Conservation (phyloP, 805 yeast genomes). For the Saccharomycopsis fermentans region DNA sequence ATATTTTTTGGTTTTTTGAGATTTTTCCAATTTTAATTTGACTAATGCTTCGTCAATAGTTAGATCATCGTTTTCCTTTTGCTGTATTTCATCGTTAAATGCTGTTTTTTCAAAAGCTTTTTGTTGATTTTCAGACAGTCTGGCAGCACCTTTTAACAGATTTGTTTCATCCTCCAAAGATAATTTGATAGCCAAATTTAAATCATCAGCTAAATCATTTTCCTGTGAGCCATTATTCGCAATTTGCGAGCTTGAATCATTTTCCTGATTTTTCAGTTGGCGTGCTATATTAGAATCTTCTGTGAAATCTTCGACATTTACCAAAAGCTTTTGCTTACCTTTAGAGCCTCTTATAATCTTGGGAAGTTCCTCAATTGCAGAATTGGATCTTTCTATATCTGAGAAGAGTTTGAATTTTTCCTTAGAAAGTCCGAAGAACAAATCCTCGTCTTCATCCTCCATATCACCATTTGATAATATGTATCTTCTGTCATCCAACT, state of each 20-base stretch:
- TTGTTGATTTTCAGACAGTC: not conserved
- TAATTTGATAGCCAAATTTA: constrained; percentile 2
- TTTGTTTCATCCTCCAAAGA: not conserved
- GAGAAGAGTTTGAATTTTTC: not conserved
- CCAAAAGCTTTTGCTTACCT: not conserved
- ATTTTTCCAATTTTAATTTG: not conserved
- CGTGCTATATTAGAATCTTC: not conserved
- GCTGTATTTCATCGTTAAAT: not conserved
- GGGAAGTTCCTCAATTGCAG: too few relatives aligned
- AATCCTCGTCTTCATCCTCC: not conserved
- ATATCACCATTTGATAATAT: not conserved
- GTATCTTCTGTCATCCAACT: not conserved
- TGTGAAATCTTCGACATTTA: not conserved
- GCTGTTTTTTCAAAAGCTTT: not conserved
- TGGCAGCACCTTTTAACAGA: not conserved
- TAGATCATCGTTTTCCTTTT: not conserved
- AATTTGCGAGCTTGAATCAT: not conserved
- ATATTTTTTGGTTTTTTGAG: not conserved
- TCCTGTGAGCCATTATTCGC: not conserved
- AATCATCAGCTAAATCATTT: not conserved
- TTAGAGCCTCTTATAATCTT: not conserved
- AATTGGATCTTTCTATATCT: not conserved
- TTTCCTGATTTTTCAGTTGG: not conserved
- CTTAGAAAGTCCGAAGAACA: not conserved
- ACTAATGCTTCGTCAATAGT: not conserved